Percentiles rank a stretch among this genome's conserved stretches.
phyloP scores from a whole-genome alignment of 2,329 filamentous ascomycete species.

The Aspergillus ruber region DNA sequence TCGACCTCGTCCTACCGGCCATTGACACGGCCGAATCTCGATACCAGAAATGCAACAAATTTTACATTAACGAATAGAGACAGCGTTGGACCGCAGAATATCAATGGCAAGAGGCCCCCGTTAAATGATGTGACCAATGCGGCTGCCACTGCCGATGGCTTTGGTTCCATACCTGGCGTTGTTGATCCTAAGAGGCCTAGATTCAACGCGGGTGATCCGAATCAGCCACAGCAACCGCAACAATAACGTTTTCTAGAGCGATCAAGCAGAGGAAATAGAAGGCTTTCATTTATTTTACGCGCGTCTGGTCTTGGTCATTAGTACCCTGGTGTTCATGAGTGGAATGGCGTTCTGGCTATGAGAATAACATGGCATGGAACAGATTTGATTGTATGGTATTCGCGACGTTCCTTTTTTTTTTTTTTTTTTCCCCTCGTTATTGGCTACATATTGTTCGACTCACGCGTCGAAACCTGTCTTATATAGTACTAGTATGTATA shows the following conservation, averaged over 20 bases:
- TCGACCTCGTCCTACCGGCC: slow-evolving; percentile 38
- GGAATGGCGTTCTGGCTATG: background rate
- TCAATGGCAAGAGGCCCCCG: slow-evolving; percentile 38
- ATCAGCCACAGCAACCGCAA: slow-evolving; percentile 1
- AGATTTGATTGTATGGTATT: background rate
- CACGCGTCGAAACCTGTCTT: background rate
- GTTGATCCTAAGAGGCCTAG: slow-evolving; percentile 29
- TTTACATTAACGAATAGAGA: slow-evolving; percentile 13
- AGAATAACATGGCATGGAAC: background rate
- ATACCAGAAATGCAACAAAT: slow-evolving; percentile 17
- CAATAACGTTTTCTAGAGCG: background rate
- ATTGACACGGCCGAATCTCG: slow-evolving; percentile 37
- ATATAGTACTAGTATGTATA: background rate
- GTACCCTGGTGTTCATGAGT: background rate
- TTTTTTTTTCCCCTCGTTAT: background rate
- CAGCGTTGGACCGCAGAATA: slow-evolving; percentile 20
- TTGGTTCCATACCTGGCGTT: slow-evolving; percentile 16
- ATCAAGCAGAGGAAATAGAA: background rate
- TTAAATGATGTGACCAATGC: slow-evolving; percentile 42
- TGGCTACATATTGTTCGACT: background rate
- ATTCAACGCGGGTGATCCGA: slow-evolving; percentile 13
- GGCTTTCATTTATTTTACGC: background rate
- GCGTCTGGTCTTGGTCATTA: background rate
- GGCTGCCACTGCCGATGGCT: slow-evolving; percentile 12
- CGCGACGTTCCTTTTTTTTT: background rate